phyloP scores from a whole-genome alignment of 306 rosid genomes.

The Trifolium repens region DNA sequence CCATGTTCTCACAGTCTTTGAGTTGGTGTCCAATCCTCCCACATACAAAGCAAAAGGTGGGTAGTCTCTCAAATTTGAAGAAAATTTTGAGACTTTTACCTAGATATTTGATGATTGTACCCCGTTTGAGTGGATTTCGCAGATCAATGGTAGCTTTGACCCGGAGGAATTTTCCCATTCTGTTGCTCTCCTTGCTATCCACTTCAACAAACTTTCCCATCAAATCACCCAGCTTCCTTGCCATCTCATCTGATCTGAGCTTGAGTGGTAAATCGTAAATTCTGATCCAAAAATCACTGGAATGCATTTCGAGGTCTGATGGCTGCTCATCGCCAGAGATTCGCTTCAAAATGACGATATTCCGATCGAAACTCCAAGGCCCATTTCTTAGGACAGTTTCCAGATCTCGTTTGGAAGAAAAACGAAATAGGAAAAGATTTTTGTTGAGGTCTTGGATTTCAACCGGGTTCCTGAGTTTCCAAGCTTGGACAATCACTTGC shows the following conservation, averaged over 20 bases:
- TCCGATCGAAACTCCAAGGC: too few species aligned
- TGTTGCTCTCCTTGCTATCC: not conserved
- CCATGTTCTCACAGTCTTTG: not conserved
- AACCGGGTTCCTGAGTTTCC: too few species aligned
- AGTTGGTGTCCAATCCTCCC: not conserved
- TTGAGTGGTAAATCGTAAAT: not conserved
- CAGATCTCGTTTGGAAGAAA: too few species aligned
- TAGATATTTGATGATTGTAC: too few species aligned
- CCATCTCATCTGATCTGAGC: not conserved
- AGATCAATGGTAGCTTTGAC: not conserved
- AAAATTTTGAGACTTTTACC: not conserved
- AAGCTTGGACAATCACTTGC: too few species aligned
- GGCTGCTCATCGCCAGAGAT: not conserved
- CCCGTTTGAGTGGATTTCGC: not conserved
- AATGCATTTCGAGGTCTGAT: not conserved
- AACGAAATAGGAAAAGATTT: too few species aligned
- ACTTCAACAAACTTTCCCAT: not conserved
- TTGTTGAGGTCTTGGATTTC: too few species aligned
- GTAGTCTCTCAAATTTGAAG: not conserved
- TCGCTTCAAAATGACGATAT: too few species aligned
- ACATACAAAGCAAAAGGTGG: not conserved
- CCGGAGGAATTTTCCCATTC: not conserved
- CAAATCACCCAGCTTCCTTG: not conserved
- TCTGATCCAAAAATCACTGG: not conserved
- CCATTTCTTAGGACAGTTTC: too few species aligned